Percentiles rank a stretch among this genome's conserved stretches.
Conservation (phyloP, 2,329 filamentous ascomycete species). For the Claviceps fusiformis region DNA sequence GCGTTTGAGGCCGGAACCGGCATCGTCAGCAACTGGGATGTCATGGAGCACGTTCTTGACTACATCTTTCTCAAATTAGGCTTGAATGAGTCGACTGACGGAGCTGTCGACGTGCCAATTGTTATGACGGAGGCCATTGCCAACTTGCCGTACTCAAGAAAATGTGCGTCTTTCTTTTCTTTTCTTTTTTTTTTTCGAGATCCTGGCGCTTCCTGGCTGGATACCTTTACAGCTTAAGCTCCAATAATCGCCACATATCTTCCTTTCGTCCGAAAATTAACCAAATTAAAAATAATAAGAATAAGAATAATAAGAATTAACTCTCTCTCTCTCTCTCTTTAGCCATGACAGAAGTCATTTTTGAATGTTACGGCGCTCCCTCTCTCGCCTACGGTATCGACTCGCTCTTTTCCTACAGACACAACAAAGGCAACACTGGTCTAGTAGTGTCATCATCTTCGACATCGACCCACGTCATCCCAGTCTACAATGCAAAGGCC, state of each 20-base stretch:
- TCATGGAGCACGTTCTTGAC: constrained; percentile 87
- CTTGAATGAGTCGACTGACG: constrained; percentile 55
- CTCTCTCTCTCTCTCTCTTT: neutral
- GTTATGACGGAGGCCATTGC: constrained; percentile 94
- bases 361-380: constrained; percentile 87
- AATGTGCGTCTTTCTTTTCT: constrained; percentile 44
- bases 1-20: constrained; percentile 85
- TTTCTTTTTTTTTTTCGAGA: neutral
- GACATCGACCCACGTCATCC: constrained; percentile 89
- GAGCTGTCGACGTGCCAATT: constrained; percentile 69
- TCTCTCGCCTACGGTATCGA: constrained; percentile 91
- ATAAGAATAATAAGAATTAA: too few species aligned
- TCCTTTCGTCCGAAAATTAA: too few species aligned
- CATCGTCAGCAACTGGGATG: constrained; percentile 94
- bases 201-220: too few species aligned
- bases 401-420: constrained; percentile 86
- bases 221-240: too few species aligned
- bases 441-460: constrained; percentile 86
- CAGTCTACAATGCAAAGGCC: constrained; percentile 75
- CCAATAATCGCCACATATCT: too few species aligned
- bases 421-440: constrained; percentile 79
- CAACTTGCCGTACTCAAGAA: constrained; percentile 76
- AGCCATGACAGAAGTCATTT: constrained; percentile 97
- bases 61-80: constrained; percentile 92
- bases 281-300: too few species aligned